phyloP scores from a whole-genome alignment of 805 yeast species.

The Clavispora vitiphila region DNA sequence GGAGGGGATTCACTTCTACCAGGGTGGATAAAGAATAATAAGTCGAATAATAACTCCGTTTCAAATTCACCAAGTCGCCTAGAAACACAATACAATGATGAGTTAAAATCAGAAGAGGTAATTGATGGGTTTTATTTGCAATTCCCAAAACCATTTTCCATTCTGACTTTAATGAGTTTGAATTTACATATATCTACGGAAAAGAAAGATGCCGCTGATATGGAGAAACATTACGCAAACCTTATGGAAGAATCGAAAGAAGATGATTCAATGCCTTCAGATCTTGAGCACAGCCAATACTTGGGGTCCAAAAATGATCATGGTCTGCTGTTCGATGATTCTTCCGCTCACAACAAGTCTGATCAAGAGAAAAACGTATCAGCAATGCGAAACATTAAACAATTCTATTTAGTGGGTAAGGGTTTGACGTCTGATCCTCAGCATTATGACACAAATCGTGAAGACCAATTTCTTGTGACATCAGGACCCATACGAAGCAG shows the following conservation, averaged over 20 bases:
- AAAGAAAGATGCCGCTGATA: neutral
- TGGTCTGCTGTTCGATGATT: too few relatives aligned
- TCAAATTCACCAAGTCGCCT: neutral
- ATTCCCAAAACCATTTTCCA: constrained; percentile 33
- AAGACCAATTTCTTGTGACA: constrained; percentile 47
- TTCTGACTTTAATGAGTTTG: constrained; percentile 27
- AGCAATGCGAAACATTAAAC: constrained; percentile 23
- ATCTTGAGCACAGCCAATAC: neutral
- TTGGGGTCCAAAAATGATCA: neutral
- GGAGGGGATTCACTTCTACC: neutral
- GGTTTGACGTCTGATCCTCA: constrained; percentile 57
- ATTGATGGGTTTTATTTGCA: constrained; percentile 2
- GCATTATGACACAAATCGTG: constrained; percentile 47
- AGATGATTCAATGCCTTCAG: neutral
- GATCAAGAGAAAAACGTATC: neutral
- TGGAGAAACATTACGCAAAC: neutral
- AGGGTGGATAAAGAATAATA: neutral
- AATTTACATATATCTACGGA: constrained; percentile 6
- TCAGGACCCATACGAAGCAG: constrained; percentile 38
- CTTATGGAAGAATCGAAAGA: neutral
- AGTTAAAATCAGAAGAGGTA: neutral
- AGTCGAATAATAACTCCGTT: neutral
- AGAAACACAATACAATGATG: neutral
- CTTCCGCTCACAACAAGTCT: too few relatives aligned
- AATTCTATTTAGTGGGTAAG: constrained; percentile 24